These are phyloP conservation scores for Rhododendron mucronatum DNA, from an alignment of 148 eudicot species.

Conservation along the genomic window DNA sequence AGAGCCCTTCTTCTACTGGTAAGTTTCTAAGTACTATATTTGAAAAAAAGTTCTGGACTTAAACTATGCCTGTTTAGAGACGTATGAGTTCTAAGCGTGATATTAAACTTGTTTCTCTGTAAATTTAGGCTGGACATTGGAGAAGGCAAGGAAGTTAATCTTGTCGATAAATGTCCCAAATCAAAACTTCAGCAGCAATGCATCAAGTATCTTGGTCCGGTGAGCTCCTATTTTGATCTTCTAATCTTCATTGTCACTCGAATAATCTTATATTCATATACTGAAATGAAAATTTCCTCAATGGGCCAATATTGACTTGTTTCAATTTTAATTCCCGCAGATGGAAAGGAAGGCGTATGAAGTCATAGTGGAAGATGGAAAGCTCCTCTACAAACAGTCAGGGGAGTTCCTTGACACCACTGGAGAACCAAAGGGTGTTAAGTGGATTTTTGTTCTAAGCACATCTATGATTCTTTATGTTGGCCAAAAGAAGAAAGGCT, in stretches of 20 bases:
- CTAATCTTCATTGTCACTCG: background rate
- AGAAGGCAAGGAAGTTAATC: conserved; percentile 85
- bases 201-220: conserved; percentile 98
- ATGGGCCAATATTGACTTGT: background rate
- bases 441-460: conserved; percentile 97
- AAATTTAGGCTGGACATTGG: conserved; percentile 86
- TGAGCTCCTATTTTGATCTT: conserved; percentile 24
- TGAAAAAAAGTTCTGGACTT: background rate
- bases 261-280: background rate
- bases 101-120: background rate
- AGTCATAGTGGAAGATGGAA: conserved; percentile 66
- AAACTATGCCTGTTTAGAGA: background rate
- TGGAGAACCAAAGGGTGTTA: conserved; percentile 49
- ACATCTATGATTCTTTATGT: conserved; percentile 76
- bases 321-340: conserved; percentile 28
- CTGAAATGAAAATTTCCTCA: background rate
- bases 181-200: conserved; percentile 87
- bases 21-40: background rate
- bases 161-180: conserved; percentile 68
- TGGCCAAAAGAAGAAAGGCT: conserved; percentile 86
- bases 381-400: conserved; percentile 48
- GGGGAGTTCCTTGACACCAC: conserved; percentile 67
- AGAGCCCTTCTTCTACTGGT: conserved; percentile 99
- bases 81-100: background rate
- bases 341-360: conserved; percentile 85